Base-by-base conservation (phyloP, 2,329 filamentous ascomycete species). In the Acrocalymma vagum region DNA sequence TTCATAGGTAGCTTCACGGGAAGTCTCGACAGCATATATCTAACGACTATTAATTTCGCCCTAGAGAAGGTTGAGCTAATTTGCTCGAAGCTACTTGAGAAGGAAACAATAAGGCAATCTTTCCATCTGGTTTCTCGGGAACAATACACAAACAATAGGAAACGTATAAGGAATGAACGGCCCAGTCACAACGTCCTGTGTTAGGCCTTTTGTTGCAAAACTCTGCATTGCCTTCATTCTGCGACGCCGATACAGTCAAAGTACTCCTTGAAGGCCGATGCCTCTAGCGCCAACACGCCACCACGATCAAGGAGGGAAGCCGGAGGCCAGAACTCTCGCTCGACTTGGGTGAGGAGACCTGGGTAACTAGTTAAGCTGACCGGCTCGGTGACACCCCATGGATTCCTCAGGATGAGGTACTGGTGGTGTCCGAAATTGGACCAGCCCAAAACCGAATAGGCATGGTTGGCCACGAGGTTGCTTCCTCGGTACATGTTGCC, bases 401-500 rank as follows among this genome's bases (percentile, higher is more conserved):
- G 40, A 15, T 43, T 43, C 10, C 40, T 15, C 3, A 43, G 25
- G 18, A 43, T 38, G 34, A 43, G 25, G 15, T 43, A 38, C 26
- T 43, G 10, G 21, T 43, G 25, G 21, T 15, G 9, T 13, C 17
- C 17, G 3, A 17, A 9, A 7, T 14, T 3, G 1, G 40, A 9
- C 40, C 40, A 43, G 11, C 40, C 40, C n/a, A 43, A 30, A 14
- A 31, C 26, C n/a, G 40, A 15, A 17, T 43, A 43, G 10, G 40
- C 17, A 32, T 43, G 40, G 16, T 20, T 15, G 6, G 40, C 40
- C 3, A 38, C 40, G 31, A 43, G 10, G 18, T 38, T 43, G 32
- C 33, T 38, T 8, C 40, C 40, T 14, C 15, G 10, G 28, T 18
- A 43, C 20, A 13, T 4, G 32, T 38, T 6, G 17, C 40, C 40